Conservation (phyloP, 805 yeast species). For the Candida koratica region DNA sequence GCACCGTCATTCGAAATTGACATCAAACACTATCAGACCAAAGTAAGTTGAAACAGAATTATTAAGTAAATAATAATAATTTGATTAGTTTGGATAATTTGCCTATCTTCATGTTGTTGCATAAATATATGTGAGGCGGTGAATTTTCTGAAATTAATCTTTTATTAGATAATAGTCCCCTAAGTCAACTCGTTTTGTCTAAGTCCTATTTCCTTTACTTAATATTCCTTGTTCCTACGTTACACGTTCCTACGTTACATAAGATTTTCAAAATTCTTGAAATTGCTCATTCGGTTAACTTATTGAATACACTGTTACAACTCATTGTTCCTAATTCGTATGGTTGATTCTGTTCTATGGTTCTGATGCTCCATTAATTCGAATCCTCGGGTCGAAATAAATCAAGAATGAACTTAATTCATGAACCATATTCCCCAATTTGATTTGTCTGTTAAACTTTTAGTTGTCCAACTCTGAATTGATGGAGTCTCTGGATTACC, state of each 20-base stretch:
- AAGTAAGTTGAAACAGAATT: conserved; percentile 8
- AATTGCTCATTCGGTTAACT: conserved; percentile 4
- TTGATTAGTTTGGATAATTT: conserved; percentile 8
- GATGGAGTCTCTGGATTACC: conserved; percentile 12
- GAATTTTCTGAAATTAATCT: conserved; percentile 9
- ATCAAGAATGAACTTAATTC: conserved; percentile 11
- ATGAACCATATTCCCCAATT: conserved; percentile 8
- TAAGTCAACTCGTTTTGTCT: no score
- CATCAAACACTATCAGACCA: conserved; percentile 10
- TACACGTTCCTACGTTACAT: no score
- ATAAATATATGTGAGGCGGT: conserved; percentile 5
- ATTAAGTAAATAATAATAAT: conserved; percentile 7
- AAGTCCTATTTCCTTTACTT: conserved; percentile 3
- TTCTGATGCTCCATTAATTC: conserved; percentile 9
- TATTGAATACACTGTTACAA: no score
- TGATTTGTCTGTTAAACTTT: conserved; percentile 11
- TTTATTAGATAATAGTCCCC: conserved; percentile 2
- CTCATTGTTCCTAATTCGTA: not conserved
- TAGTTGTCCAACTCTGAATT: conserved; percentile 8
- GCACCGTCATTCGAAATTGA: conserved; percentile 1
- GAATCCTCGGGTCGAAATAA: conserved; percentile 3
- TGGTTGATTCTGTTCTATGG: conserved; percentile 5
- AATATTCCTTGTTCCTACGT: conserved; percentile 7
- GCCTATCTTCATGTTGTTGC: conserved; percentile 6
- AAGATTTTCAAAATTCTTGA: no score